Conservation (phyloP, 148 eudicot genomes). For the Arbutus unedo region DNA sequence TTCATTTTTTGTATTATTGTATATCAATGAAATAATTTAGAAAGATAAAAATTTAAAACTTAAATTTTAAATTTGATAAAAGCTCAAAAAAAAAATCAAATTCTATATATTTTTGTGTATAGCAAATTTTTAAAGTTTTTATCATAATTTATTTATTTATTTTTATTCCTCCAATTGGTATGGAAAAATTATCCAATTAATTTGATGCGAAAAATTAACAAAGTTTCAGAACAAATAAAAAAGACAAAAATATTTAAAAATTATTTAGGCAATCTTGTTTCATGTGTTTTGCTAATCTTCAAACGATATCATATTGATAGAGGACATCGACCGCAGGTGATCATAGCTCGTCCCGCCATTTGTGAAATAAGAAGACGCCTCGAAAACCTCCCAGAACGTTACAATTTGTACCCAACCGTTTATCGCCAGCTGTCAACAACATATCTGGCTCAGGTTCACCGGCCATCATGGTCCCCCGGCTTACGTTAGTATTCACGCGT, state of each 20-base stretch:
- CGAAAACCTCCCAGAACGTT: conserved; percentile 10
- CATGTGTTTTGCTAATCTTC: not conserved
- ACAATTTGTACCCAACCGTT: not conserved
- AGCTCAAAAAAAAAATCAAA: not conserved
- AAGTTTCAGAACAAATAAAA: too few relatives aligned
- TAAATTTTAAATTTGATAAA: too few relatives aligned
- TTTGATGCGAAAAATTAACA: too few relatives aligned
- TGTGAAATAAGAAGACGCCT: not conserved
- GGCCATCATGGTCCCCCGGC: not conserved
- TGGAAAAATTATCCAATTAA: too few relatives aligned
- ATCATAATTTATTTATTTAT: too few relatives aligned
- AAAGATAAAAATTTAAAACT: too few relatives aligned
- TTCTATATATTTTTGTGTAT: not conserved
- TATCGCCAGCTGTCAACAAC: conserved; percentile 1
- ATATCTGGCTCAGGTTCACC: not conserved
- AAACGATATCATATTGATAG: not conserved
- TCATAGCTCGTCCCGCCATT: conserved; percentile 6
- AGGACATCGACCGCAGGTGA: not conserved
- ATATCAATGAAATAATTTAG: too few relatives aligned
- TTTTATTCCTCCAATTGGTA: too few relatives aligned
- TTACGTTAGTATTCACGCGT: conserved; percentile 32
- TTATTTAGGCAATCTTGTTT: too few relatives aligned
- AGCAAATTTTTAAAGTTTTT: too few relatives aligned
- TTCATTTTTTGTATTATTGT: too few relatives aligned
- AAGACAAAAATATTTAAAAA: not conserved